These are phyloP conservation scores for Raphanus hybrid DNA, from an alignment of 441 rosid species.

Conservation along the genomic window DNA sequence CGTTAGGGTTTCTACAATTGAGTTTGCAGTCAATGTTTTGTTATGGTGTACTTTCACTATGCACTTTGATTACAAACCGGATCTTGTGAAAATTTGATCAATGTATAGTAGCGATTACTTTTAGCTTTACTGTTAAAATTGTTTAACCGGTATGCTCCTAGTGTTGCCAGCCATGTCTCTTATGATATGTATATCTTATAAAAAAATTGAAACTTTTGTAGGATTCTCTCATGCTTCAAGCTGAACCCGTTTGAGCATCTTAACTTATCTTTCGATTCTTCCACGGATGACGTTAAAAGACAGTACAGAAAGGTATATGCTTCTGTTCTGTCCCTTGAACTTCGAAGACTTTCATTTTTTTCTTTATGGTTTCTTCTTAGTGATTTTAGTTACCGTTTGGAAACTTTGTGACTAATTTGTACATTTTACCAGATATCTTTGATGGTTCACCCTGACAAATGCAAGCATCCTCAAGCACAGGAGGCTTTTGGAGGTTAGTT, in stretches of 20 bases:
- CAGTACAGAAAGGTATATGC: constrained; percentile 94
- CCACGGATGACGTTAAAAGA: constrained; percentile 77
- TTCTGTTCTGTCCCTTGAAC: constrained; percentile 8
- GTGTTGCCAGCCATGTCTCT: not conserved
- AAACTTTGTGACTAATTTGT: constrained; percentile 29
- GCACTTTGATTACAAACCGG: constrained; percentile 1
- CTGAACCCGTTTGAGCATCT: constrained; percentile 92
- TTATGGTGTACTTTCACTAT: not conserved
- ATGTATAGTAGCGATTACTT: not conserved
- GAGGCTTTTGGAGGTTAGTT: constrained; percentile 90
- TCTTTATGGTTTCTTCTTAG: not conserved
- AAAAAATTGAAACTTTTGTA: constrained; percentile 34
- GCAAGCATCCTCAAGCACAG: constrained; percentile 97
- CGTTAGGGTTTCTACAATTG: constrained; percentile 39
- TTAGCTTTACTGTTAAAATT: not conserved
- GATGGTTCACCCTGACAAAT: constrained; percentile 97
- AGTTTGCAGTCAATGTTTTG: not conserved
- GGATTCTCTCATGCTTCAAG: constrained; percentile 98
- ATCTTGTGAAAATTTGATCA: constrained; percentile 24
- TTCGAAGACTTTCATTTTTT: not conserved
- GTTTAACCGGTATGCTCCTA: not conserved
- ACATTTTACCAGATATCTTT: constrained; percentile 65
- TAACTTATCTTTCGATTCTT: constrained; percentile 73
- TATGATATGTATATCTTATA: not conserved
- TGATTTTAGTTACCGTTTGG: not conserved